Conservation (phyloP, 371 early-diverging fungal genomes). For the Parasitella parasitica region DNA sequence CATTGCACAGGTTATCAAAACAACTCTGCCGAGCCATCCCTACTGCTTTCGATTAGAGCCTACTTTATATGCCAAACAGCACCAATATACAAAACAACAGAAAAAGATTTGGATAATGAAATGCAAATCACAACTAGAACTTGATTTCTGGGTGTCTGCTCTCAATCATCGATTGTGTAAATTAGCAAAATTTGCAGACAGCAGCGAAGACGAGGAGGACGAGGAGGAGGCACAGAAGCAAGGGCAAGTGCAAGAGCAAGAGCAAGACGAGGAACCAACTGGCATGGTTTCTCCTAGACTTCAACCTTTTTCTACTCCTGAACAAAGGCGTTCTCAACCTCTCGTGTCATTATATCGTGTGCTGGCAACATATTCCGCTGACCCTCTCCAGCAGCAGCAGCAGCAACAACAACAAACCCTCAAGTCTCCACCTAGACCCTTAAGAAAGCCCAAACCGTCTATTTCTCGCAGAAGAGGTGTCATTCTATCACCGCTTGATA, state of each 20-base stretch:
- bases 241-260: not conserved
- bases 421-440: not conserved
- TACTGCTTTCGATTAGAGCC: constrained; percentile 34
- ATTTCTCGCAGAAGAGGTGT: constrained; percentile 27
- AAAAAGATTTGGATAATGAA: constrained; percentile 25
- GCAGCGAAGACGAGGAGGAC: not conserved
- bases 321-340: constrained; percentile 10
- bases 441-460: not conserved
- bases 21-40: constrained; percentile 4
- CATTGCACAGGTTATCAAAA: constrained; percentile 11
- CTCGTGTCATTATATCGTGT: not conserved
- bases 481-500: constrained; percentile 14
- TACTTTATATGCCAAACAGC: constrained; percentile 1
- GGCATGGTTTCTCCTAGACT: not conserved
- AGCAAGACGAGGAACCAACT: not conserved
- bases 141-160: constrained; percentile 24
- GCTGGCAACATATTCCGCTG: not conserved
- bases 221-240: no score
- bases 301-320: constrained; percentile 16
- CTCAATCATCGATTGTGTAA: constrained; percentile 14
- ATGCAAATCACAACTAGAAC: constrained; percentile 28
- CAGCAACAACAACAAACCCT: not conserved
- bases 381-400: no score
- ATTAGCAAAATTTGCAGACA: not conserved
- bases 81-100: not conserved